A percentile compares a stretch with the other conserved stretches of the same genome.
phyloP scores from a whole-genome alignment of 352 stramenopile species.

The Thalassiosira sp. region DNA sequence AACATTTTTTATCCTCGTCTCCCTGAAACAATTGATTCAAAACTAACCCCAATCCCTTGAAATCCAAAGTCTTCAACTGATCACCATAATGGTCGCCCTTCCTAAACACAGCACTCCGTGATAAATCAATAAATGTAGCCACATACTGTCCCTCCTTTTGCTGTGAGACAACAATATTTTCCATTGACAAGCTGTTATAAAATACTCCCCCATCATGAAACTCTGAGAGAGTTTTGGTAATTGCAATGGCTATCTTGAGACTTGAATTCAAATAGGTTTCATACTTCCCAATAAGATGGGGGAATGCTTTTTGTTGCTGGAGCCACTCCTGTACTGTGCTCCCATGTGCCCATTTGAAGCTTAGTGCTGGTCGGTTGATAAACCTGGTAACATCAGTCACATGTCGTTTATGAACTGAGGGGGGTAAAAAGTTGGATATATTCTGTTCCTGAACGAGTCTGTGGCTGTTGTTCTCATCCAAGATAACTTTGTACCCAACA shows the following conservation, averaged over 20 bases:
- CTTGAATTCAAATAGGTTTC: conserved; percentile 24
- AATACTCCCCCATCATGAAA: conserved; percentile 39
- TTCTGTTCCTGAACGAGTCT: conserved; percentile 18
- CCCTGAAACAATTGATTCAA: conserved; percentile 29
- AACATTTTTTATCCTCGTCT: neutral
- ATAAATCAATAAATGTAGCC: conserved; percentile 49
- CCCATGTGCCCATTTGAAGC: conserved; percentile 31
- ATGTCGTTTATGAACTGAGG: neutral
- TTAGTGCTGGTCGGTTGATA: conserved; percentile 5
- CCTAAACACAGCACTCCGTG: conserved; percentile 4
- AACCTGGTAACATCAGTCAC: conserved; percentile 16
- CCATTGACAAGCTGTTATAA: conserved; percentile 37
- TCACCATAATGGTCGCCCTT: neutral
- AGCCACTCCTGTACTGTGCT: conserved; percentile 45
- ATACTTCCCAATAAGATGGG: too few species aligned
- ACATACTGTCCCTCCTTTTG: conserved; percentile 32
- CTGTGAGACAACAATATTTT: conserved; percentile 37
- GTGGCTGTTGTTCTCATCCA: neutral
- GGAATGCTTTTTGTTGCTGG: too few species aligned
- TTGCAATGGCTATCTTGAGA: conserved; percentile 36
- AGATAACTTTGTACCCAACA: neutral
- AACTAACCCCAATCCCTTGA: conserved; percentile 13
- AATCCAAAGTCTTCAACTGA: too few species aligned
- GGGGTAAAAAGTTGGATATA: conserved; percentile 19
- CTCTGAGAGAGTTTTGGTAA: conserved; percentile 34